A percentile compares a stretch with the other conserved stretches of the same genome.
These are phyloP conservation scores for Scheffersomyces segobiensis DNA, from an alignment of 1,139 yeast genomes.

Conservation along the genomic window DNA sequence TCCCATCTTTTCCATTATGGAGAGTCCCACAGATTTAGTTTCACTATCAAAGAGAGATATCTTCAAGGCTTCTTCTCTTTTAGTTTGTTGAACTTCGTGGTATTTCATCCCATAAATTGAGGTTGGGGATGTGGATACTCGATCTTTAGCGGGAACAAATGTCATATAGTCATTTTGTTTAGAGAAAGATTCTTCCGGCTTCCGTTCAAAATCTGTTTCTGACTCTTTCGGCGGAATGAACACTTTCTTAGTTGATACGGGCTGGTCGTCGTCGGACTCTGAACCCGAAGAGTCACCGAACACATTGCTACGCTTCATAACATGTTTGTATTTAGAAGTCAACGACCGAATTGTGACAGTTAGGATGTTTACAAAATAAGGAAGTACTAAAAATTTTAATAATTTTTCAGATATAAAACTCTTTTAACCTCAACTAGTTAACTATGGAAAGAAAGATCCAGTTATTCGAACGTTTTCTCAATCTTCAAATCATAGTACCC, in stretches of 20 bases:
- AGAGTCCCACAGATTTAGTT: slow-evolving; percentile 41
- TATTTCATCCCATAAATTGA: neutral
- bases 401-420: too few relatives aligned
- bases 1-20: slow-evolving; percentile 61
- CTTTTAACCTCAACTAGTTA: too few relatives aligned
- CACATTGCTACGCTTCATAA: slow-evolving; percentile 9
- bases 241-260: neutral
- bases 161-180: neutral
- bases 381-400: neutral
- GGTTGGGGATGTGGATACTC: neutral
- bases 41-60: slow-evolving; percentile 8
- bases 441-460: neutral
- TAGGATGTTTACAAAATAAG: neutral
- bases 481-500: neutral
- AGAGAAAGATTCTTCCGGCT: neutral
- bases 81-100: neutral
- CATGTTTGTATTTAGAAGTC: neutral
- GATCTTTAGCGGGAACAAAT: neutral
- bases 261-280: slow-evolving; percentile 8
- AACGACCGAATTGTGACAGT: neutral
- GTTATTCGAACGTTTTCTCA: neutral
- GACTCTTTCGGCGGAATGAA: neutral
- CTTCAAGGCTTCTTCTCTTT: slow-evolving; percentile 4
- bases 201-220: neutral
- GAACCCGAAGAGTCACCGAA: slow-evolving; percentile 15